phyloP scores from a whole-genome alignment of 169 alveolate genomes.

The Eimeria falciformis region DNA sequence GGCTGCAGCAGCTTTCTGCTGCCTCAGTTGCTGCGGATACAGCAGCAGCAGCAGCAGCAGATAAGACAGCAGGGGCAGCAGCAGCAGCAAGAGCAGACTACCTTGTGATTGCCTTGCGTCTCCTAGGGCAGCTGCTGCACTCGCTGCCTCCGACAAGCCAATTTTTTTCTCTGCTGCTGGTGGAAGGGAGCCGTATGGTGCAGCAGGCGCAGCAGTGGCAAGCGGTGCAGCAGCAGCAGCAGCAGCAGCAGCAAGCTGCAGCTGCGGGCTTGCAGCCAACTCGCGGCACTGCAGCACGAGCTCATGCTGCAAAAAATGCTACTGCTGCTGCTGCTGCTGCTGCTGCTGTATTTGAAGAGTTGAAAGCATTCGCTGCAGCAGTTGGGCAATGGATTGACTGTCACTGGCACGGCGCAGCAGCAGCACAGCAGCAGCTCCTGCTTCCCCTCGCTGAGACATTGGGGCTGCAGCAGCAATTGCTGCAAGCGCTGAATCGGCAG shows the following conservation, averaged over 20 bases:
- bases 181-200: constrained; percentile 8
- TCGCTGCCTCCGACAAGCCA: constrained; percentile 14
- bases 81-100: background rate
- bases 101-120: background rate
- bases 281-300: background rate
- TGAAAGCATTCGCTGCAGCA: constrained; percentile 32
- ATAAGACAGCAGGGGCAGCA: background rate
- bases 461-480: constrained; percentile 53
- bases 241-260: constrained; percentile 46
- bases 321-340: constrained; percentile 43
- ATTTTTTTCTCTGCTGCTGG: constrained; percentile 18
- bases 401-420: background rate
- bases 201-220: constrained; percentile 34
- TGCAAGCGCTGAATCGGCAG: constrained; percentile 6
- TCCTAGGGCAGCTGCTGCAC: constrained; percentile 33
- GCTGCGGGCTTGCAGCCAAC: background rate
- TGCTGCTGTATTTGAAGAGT: constrained; percentile 29
- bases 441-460: constrained; percentile 1
- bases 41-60: constrained; percentile 8
- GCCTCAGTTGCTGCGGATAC: background rate
- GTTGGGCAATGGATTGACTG: background rate
- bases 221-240: constrained; percentile 45
- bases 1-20: background rate
- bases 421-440: constrained; percentile 52
- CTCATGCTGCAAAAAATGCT: constrained; percentile 9